Percentiles rank a stretch among this genome's conserved stretches.
These are phyloP conservation scores for Brassica juncea DNA, from an alignment of 345 rosid species.

Conservation along the genomic window DNA sequence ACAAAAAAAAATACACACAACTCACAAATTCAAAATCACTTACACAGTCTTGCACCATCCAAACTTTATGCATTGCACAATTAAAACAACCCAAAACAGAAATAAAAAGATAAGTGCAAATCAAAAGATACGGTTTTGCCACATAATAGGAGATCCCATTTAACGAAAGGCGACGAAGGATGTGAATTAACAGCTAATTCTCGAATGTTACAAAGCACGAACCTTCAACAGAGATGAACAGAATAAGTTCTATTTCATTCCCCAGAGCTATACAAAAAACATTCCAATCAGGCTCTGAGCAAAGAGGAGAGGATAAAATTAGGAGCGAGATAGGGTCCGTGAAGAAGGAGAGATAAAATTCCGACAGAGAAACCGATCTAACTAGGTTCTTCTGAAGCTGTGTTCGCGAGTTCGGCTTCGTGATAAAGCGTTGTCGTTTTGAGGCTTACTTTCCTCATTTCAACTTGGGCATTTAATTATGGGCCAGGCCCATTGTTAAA, in stretches of 20 bases:
- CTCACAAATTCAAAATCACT: neutral
- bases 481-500: no score
- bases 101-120: neutral
- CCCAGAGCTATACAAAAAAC: neutral
- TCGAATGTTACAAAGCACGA: conserved; percentile 27
- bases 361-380: conserved; percentile 34
- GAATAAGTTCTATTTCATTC: conserved; percentile 31
- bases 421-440: conserved; percentile 14
- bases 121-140: neutral
- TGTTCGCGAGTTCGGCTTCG: conserved; percentile 24
- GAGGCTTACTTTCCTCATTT: neutral
- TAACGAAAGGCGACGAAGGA: conserved; percentile 16
- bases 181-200: conserved; percentile 4
- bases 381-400: conserved; percentile 32
- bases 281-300: neutral
- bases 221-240: conserved; percentile 37
- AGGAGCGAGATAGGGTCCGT: conserved; percentile 9
- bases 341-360: neutral
- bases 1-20: neutral
- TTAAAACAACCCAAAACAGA: neutral
- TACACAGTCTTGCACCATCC: conserved; percentile 15
- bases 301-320: neutral
- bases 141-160: neutral
- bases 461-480: no score
- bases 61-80: conserved; percentile 9